These are phyloP conservation scores for Moricandia moricandioides DNA, from an alignment of 345 rosid genomes.

Conservation along the genomic window DNA sequence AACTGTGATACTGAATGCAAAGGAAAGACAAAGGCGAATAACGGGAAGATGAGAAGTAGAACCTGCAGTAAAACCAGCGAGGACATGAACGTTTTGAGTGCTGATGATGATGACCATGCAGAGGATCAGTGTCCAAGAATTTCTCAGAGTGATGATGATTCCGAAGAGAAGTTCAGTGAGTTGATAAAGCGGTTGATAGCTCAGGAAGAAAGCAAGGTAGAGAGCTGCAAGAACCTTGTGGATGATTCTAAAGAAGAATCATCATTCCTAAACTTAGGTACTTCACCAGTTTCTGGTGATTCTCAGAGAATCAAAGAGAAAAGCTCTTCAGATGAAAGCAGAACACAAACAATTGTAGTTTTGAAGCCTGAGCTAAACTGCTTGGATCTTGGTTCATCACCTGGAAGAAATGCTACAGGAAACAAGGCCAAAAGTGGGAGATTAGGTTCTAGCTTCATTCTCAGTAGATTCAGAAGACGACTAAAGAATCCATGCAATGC, in stretches of 20 bases:
- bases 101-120: conserved; percentile 43
- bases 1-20: conserved; percentile 40
- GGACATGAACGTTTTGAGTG: conserved; percentile 31
- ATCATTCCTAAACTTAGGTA: conserved; percentile 29
- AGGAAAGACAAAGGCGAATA: conserved; percentile 39
- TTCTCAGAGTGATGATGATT: conserved; percentile 40
- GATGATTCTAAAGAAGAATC: conserved; percentile 67
- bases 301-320: conserved; percentile 38
- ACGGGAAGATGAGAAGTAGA: conserved; percentile 49
- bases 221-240: conserved; percentile 39
- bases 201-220: conserved; percentile 57
- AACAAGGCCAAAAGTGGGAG: conserved; percentile 61
- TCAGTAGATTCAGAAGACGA: conserved; percentile 45
- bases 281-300: neutral
- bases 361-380: conserved; percentile 54
- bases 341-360: conserved; percentile 60
- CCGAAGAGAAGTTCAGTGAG: conserved; percentile 69
- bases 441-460: conserved; percentile 41
- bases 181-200: conserved; percentile 59
- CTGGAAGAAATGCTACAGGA: conserved; percentile 41
- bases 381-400: conserved; percentile 36
- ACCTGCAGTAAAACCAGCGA: conserved; percentile 51
- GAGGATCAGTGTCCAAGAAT: conserved; percentile 51
- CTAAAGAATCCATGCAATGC: conserved; percentile 53
- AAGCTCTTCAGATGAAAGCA: conserved; percentile 39